Base-by-base conservation (phyloP, 768 basidiomycete species). In the Serendipita indica region DNA sequence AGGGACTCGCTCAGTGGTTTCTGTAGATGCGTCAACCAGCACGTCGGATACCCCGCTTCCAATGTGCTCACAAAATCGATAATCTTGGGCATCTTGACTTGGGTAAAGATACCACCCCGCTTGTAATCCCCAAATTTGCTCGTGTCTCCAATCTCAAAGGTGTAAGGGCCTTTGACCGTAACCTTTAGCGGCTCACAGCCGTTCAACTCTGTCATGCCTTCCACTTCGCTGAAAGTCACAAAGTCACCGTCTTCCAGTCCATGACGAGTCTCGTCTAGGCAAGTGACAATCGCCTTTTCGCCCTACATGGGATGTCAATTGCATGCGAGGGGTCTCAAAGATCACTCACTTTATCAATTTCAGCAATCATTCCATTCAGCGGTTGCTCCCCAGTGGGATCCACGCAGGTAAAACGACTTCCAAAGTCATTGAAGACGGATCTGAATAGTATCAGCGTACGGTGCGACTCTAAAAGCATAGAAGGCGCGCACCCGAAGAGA, bases 221-320 rank as follows among this genome's bases (percentile, higher is more conserved):
- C 85, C 25, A 99, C 82, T 72, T 99, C 96, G 16, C 81, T 79
- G 73, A 99, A 98, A 3, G 96, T 93, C 22, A 98, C 93, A 65
- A 84, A 98, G 67, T 98, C 91, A 14, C 96, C 96, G 68, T 98
- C 96, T 69, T 97, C 92, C n/a, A 99, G 78, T 18, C 96, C 96
- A 69, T 98, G 96, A 60, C 96, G 81, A 10, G 94, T 86, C 73
- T 99, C 96, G 64, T 99, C 96, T 60, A 97, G 74, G 68, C 92
- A 96, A 10, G 94, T 96, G 4, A 98, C 94, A 20, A 98, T 71
- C n/a, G 86, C 93, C 57, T 96, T 91, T 43, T 77, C 74, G 61
- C 83, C 85, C 90, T 94, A 61, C n/a, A 60, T 30, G 33, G 28
- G 41, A 28, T 32, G 27, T 35, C 61, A 49, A 25, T 43, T 18